These are phyloP conservation scores for Lathyrus aphaca DNA, from an alignment of 306 rosid species.

Conservation along the genomic window DNA sequence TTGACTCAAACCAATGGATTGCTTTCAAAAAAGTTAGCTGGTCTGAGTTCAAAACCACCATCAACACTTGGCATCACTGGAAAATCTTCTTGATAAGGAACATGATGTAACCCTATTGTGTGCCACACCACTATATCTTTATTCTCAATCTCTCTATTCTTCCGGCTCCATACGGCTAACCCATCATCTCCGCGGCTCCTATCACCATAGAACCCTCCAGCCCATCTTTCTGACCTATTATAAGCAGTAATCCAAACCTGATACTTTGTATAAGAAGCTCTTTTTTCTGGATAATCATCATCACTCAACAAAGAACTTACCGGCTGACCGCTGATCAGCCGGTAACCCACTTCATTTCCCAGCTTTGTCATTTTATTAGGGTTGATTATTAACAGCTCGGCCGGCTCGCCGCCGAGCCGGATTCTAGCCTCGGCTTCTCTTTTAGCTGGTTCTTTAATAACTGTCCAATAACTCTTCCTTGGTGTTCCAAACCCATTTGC, in stretches of 20 bases:
- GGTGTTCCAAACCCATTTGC: constrained; percentile 45
- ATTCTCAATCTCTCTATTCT: constrained; percentile 79
- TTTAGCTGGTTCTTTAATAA: constrained; percentile 57
- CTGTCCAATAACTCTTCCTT: constrained; percentile 79
- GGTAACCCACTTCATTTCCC: constrained; percentile 80
- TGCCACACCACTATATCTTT: constrained; percentile 86
- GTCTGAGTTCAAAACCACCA: constrained; percentile 83
- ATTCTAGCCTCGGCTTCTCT: constrained; percentile 66
- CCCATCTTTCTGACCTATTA: constrained; percentile 83
- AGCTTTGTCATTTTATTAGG: constrained; percentile 62
- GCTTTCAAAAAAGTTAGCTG: constrained; percentile 77
- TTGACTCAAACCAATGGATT: constrained; percentile 55
- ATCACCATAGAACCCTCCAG: constrained; percentile 80
- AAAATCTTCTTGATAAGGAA: constrained; percentile 85
- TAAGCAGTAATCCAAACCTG: constrained; percentile 82
- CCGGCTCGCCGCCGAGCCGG: constrained; percentile 61
- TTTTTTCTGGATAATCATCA: constrained; percentile 75
- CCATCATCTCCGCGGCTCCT: constrained; percentile 85
- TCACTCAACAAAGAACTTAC: constrained; percentile 54
- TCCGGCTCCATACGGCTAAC: constrained; percentile 79
- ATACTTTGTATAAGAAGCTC: constrained; percentile 75
- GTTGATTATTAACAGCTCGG: constrained; percentile 66
- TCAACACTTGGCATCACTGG: constrained; percentile 78
- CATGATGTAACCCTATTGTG: constrained; percentile 83
- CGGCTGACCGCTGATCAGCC: constrained; percentile 65